phyloP scores from a whole-genome alignment of 1,139 yeast genomes.

The Taphrina deformans region DNA sequence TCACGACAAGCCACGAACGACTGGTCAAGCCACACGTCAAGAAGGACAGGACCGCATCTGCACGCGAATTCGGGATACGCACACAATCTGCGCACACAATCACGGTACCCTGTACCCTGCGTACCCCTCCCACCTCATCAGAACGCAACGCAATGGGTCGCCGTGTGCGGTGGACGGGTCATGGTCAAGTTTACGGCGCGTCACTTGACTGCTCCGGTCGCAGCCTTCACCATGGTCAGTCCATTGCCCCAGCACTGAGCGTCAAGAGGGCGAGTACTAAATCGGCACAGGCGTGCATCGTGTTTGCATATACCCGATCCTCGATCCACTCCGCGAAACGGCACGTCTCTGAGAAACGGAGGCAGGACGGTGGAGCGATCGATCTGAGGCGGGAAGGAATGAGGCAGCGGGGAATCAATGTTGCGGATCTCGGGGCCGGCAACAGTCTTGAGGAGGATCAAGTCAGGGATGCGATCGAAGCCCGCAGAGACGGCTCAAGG shows the following conservation, averaged over 20 bases:
- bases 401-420: conserved; percentile 32
- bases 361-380: conserved; percentile 28
- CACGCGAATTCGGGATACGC: too few relatives aligned
- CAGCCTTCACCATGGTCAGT: conserved; percentile 28
- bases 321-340: conserved; percentile 27
- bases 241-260: background rate
- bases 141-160: too few relatives aligned
- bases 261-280: background rate
- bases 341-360: conserved; percentile 14
- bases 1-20: background rate
- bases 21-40: background rate
- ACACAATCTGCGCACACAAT: too few relatives aligned
- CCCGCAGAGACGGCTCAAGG: background rate
- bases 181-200: conserved; percentile 31
- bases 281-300: conserved; percentile 26
- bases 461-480: conserved; percentile 12
- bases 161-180: too few relatives aligned
- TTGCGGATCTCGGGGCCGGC: background rate
- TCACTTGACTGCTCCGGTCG: conserved; percentile 29
- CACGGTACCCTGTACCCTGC: too few relatives aligned
- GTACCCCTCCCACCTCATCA: too few relatives aligned
- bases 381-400: conserved; percentile 30
- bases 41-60: too few relatives aligned
- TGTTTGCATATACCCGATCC: conserved; percentile 26
- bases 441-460: conserved; percentile 1